A percentile compares a stretch with the other conserved stretches of the same genome.
These are phyloP conservation scores for Curvularia sp. DNA, from an alignment of 2,329 filamentous ascomycete species.

Conservation along the genomic window DNA sequence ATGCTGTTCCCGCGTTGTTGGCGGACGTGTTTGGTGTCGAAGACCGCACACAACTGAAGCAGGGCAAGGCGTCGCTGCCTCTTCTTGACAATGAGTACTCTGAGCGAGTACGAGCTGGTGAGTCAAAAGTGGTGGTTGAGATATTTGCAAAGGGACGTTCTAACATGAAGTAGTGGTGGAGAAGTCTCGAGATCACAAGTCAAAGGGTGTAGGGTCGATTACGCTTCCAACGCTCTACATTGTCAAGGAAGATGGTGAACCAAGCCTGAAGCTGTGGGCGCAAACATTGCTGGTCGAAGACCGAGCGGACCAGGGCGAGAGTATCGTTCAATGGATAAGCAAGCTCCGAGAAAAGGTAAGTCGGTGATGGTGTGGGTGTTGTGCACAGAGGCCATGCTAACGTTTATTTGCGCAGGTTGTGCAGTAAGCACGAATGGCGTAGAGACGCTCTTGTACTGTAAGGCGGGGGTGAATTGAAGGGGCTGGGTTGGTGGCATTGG, in stretches of 20 bases:
- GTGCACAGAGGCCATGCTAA: constrained; percentile 25
- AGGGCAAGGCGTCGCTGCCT: constrained; percentile 87
- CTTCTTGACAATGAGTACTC: constrained; percentile 96
- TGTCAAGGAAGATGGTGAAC: constrained; percentile 94
- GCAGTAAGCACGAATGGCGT: constrained; percentile 35
- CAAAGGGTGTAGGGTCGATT: constrained; percentile 90
- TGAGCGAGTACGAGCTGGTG: constrained; percentile 74
- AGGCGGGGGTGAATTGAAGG: constrained; percentile 6
- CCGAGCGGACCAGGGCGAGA: constrained; percentile 90
- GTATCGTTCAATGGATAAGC: constrained; percentile 92
- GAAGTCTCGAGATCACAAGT: constrained; percentile 88
- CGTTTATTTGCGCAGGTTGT: constrained; percentile 41
- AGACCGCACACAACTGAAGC: constrained; percentile 82
- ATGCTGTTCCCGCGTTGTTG: constrained; percentile 88
- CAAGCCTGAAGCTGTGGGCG: constrained; percentile 93
- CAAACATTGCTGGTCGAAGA: constrained; percentile 96
- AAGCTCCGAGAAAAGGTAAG: constrained; percentile 91
- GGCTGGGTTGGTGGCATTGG: constrained; percentile 5
- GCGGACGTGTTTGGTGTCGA: constrained; percentile 88
- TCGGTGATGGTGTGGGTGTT: constrained; percentile 25
- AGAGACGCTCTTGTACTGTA: constrained; percentile 10
- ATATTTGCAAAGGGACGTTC: neutral
- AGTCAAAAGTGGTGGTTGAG: constrained; percentile 3
- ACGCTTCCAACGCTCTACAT: constrained; percentile 92
- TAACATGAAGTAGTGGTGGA: constrained; percentile 71